Base-by-base conservation (phyloP, 805 yeast genomes). In the Cyberlindnera saturnus region DNA sequence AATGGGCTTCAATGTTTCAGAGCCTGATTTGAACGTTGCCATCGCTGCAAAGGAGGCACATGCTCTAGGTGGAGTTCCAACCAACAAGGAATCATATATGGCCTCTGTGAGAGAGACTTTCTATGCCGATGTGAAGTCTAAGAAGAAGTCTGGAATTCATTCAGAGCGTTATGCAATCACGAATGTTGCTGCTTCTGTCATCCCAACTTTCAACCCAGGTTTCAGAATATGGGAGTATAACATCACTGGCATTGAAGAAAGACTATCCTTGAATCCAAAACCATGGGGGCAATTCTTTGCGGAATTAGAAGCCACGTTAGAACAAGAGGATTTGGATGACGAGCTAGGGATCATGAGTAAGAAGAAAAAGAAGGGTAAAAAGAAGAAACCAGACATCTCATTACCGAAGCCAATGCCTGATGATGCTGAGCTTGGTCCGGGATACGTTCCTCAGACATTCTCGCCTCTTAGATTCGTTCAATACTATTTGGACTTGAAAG, bases 161-260 rank as follows among this genome's bases (percentile, higher is more conserved):
- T 69, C 71, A 30, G 83, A 82, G 49, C 65, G 89, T 35, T 87
- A 85, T 57, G 70, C 88, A 1, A 67, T 87, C 40, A 80, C 83
- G 0, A 84, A 79, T 55, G 77, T 87, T 14, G 72, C 81, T 3
- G 80, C 89, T 1, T 82, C 90, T 43, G 78, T 87, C 13, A 77
- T 88, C 13, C 96, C 96, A 3, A 87, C 95, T 0, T 88, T 81
- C 64, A 86, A 85, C 51, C 89, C 96, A 5, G 86, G 89, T 5
- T 57, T 87, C 47, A 70, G 96, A 49, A 79, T 87, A 2, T 87
- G 95, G 93, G 96, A 87, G 59, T 87, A 87, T 61, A 87, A 87
- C 56, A 74, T 76, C 32, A 74, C 86, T 0, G 82, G 71, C 1
- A 57, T 84, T 5, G 60, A 49, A 17, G 43, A 46, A n/a, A 33